phyloP scores from a whole-genome alignment of 148 eudicot species.

The Rhododendron griersonianum region DNA sequence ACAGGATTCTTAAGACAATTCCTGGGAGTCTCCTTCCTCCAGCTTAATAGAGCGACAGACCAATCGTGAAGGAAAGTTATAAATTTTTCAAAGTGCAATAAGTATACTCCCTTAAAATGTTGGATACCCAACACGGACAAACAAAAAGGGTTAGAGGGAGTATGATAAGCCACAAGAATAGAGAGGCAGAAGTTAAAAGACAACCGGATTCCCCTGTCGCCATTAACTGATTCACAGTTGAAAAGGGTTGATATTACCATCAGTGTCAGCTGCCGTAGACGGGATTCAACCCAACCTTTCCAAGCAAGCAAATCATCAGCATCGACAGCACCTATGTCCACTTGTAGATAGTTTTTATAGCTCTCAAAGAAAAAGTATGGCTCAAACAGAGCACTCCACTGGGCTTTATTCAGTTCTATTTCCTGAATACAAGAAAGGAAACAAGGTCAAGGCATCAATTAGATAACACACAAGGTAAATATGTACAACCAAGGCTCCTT shows the following conservation, averaged over 20 bases:
- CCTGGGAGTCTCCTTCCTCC: background rate
- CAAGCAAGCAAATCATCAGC: conserved; percentile 73
- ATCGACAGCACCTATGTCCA: conserved; percentile 66
- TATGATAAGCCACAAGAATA: background rate
- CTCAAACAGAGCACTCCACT: conserved; percentile 69
- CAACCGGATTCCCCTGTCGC: background rate
- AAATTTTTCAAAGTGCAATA: background rate
- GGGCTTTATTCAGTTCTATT: conserved; percentile 62
- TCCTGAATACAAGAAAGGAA: conserved; percentile 40
- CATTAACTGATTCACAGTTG: background rate
- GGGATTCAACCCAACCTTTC: conserved; percentile 97
- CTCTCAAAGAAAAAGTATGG: conserved; percentile 74
- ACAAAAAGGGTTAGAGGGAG: background rate
- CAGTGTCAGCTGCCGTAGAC: conserved; percentile 78
- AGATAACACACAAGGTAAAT: background rate
- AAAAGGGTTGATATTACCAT: conserved; percentile 46
- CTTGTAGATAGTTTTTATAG: conserved; percentile 80
- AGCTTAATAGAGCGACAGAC: background rate
- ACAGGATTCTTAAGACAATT: background rate
- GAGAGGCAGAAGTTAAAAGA: background rate
- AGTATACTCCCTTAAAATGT: background rate
- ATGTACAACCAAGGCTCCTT: background rate
- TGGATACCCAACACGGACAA: background rate
- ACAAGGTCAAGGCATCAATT: background rate
- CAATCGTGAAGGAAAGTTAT: background rate